Base-by-base conservation (phyloP, 805 yeast genomes). In the Hanseniaspora pseudoguilliermondii region DNA sequence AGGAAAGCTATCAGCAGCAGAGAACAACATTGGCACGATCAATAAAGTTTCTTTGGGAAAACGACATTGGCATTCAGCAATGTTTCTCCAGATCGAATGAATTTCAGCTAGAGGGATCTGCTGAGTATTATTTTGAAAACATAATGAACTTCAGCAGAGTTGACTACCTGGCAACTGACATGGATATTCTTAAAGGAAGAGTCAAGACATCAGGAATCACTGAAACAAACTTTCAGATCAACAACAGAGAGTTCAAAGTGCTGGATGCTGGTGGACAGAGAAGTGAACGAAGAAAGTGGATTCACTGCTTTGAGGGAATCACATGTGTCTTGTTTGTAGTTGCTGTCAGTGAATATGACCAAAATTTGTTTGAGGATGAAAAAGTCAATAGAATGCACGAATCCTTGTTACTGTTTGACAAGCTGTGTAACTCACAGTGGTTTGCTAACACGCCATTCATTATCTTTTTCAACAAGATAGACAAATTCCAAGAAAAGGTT, bases 191-290 rank as follows among this genome's bases (percentile, higher is more conserved):
- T 60, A 83, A 79, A 63, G 97, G 96, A 4, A 75, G 98, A 38
- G 86, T 93, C 63, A 90, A 91, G 70, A 91, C 98, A 15, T 90
- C 97, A 0, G 98, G 98, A 3, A 88, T 93, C 54, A 85, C 95
- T 1, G 96, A 91, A 67, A 84, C 93, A 6, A 78, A 75, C 55
- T 90, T 93, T 70, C 74, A 75, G 56, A 80, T 91, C 59, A 79
- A 81, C 10, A 75, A 80, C 2, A 76, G 81, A 48, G 79, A 75
- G 60, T 83, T 90, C 66, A 82, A 81, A 63, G 86, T 93, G 43
- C 71, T 89, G 46, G 98, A 93, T 73, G 97, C 96, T 4, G 98
- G 98, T 54, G 98, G 98, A 1, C 97, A 90, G 70, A 72, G 96
- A 59, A 80, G 87, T 21, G 97, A 90, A 67, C 76, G 97, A 59